phyloP scores from a whole-genome alignment of 2,329 filamentous ascomycete genomes.

The Lachnellula hyalina region DNA sequence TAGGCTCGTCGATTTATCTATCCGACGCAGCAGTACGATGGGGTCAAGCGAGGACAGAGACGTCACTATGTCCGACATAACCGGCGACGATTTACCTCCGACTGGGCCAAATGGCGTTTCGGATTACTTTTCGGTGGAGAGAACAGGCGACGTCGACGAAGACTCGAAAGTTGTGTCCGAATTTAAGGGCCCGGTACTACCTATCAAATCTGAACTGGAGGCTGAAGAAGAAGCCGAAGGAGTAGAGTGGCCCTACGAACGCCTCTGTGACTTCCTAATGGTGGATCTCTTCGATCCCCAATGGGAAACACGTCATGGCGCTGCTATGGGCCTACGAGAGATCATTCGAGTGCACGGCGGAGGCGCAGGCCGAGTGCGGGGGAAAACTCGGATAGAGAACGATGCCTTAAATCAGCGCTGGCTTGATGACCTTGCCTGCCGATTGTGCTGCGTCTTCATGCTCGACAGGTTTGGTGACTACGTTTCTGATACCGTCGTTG shows the following conservation, averaged over 20 bases:
- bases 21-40: conserved; percentile 40
- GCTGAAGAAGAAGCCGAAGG: conserved; percentile 72
- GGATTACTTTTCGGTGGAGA: conserved; percentile 90
- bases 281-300: conserved; percentile 88
- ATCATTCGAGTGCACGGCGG: conserved; percentile 85
- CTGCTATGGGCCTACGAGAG: conserved; percentile 90
- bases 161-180: conserved; percentile 90
- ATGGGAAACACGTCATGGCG: conserved; percentile 95
- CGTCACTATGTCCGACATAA: conserved; percentile 48
- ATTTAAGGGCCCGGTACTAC: conserved; percentile 78
- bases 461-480: conserved; percentile 97
- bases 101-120: conserved; percentile 53
- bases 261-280: conserved; percentile 88
- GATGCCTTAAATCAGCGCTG: conserved; percentile 73
- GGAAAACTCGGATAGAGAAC: conserved; percentile 69
- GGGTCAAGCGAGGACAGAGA: conserved; percentile 19
- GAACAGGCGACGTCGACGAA: conserved; percentile 73
- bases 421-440: conserved; percentile 93
- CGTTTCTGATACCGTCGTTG: conserved; percentile 93
- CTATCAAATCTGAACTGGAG: conserved; percentile 83
- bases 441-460: conserved; percentile 93
- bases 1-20: conserved; percentile 80
- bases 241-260: conserved; percentile 87
- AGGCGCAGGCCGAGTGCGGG: conserved; percentile 74
- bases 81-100: conserved; percentile 51